A percentile compares a stretch with the other conserved stretches of the same genome.
phyloP scores from a whole-genome alignment of 441 rosid species.

The Adansonia gregorii region DNA sequence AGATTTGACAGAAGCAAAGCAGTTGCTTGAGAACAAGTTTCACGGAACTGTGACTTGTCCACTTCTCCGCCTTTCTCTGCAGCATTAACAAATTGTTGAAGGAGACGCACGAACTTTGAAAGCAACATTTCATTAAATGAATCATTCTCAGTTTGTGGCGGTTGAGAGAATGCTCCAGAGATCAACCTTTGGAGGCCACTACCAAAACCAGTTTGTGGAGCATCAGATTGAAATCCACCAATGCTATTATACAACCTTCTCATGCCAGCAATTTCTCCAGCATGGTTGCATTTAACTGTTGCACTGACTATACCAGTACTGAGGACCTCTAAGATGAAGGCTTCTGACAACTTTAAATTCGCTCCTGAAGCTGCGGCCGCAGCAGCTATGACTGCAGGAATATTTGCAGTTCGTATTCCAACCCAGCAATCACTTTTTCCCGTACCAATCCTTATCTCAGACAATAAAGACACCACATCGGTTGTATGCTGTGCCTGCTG shows the following conservation, averaged over 20 bases:
- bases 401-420: conserved; percentile 84
- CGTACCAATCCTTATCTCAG: conserved; percentile 93
- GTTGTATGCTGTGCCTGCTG: conserved; percentile 87
- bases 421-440: conserved; percentile 93
- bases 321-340: conserved; percentile 94
- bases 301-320: conserved; percentile 96
- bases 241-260: conserved; percentile 91
- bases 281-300: conserved; percentile 91
- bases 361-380: conserved; percentile 99
- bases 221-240: conserved; percentile 84
- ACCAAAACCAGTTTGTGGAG: conserved; percentile 60
- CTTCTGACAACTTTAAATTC: conserved; percentile 77
- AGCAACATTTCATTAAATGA: conserved; percentile 89
- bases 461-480: conserved; percentile 90
- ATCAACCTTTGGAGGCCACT: conserved; percentile 86
- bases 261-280: conserved; percentile 99
- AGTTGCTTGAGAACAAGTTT: conserved; percentile 94
- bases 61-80: conserved; percentile 93
- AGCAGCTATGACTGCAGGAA: conserved; percentile 98
- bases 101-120: conserved; percentile 79
- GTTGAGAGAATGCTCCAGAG: conserved; percentile 89
- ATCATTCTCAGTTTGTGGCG: conserved; percentile 71
- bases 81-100: conserved; percentile 86
- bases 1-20: conserved; percentile 91
- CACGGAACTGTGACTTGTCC: conserved; percentile 86